Conservation (phyloP, 73 alveolate genomes). For the Paramecium primaurelia region DNA sequence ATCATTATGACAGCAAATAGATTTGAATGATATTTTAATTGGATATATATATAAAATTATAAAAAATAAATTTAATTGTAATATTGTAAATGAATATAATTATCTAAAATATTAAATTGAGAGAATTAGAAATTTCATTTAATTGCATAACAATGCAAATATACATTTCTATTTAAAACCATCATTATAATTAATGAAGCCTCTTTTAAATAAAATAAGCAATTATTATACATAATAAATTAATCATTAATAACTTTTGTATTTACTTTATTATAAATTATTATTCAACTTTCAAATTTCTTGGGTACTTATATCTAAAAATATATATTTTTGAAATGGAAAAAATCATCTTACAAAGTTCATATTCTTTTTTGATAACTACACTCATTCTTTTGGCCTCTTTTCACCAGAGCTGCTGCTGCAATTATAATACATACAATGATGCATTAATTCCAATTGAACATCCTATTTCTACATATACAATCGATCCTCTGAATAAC, state of each 20-base stretch:
- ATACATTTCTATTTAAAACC: not conserved
- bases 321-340: not conserved
- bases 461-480: not conserved
- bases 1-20: not conserved
- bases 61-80: too few relatives aligned
- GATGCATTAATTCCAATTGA: not conserved
- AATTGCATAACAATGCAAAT: not conserved
- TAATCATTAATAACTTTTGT: not conserved
- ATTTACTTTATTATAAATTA: not conserved
- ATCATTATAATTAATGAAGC: not conserved
- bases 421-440: not conserved
- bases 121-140: too few relatives aligned
- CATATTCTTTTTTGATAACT: not conserved
- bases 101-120: too few relatives aligned
- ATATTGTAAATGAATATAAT: too few relatives aligned
- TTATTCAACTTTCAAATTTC: not conserved
- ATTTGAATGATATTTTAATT: not conserved
- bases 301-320: not conserved
- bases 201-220: not conserved
- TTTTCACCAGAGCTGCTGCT: not conserved
- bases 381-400: not conserved
- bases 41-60: not conserved
- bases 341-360: not conserved
- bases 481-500: not conserved
- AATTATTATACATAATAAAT: not conserved